Conservation (phyloP, 371 early-diverging fungal genomes). For the Blyttiomyces sp. region DNA sequence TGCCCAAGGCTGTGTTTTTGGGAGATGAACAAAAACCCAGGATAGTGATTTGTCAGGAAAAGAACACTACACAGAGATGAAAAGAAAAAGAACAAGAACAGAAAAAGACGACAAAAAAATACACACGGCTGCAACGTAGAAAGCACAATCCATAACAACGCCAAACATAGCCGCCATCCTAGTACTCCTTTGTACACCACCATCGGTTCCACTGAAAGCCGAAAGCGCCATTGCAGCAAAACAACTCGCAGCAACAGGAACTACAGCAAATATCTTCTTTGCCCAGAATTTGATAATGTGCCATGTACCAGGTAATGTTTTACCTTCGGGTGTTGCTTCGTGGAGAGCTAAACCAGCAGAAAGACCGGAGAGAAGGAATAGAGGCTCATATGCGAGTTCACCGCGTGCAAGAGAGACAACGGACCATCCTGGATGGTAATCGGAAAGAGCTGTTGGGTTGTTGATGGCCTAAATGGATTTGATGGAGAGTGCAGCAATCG, state of each 20-base stretch:
- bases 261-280: slow-evolving; percentile 1
- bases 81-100: not conserved
- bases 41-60: too few species aligned
- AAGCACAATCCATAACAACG: slow-evolving; percentile 9
- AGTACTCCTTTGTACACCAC: not conserved
- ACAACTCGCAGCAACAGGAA: slow-evolving; percentile 2
- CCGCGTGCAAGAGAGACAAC: slow-evolving; percentile 9
- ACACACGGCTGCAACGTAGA: slow-evolving; percentile 21
- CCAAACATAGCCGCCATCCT: slow-evolving; percentile 5
- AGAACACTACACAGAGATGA: not conserved
- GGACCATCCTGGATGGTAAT: slow-evolving; percentile 6
- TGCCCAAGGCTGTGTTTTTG: too few species aligned
- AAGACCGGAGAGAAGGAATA: slow-evolving; percentile 16
- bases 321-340: slow-evolving; percentile 7
- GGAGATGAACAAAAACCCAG: too few species aligned
- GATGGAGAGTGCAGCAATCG: too few species aligned
- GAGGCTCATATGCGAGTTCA: slow-evolving; percentile 18
- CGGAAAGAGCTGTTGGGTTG: not conserved
- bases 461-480: slow-evolving; percentile 7
- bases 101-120: not conserved
- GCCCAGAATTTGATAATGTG: slow-evolving; percentile 11
- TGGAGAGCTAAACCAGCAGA: slow-evolving; percentile 14
- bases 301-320: slow-evolving; percentile 9
- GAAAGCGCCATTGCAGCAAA: slow-evolving; percentile 3
- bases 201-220: not conserved